A percentile compares a stretch with the other conserved stretches of the same genome.
These are phyloP conservation scores for Zoysia pacifica DNA, from an alignment of 176 grass and related monocot species.

Conservation along the genomic window DNA sequence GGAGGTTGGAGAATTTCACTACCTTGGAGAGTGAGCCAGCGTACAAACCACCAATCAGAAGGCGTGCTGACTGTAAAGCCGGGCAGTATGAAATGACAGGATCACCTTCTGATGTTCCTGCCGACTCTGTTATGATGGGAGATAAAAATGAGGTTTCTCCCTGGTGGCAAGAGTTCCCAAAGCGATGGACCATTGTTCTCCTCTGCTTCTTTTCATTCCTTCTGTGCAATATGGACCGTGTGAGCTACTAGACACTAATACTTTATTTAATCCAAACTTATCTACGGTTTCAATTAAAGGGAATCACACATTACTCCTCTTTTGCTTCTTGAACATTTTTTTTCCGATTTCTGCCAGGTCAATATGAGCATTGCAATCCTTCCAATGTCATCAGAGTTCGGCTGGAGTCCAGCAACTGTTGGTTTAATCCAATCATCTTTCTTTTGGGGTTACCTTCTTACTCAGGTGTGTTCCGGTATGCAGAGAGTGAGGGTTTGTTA, in stretches of 20 bases:
- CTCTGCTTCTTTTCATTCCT: slow-evolving; percentile 87
- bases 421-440: slow-evolving; percentile 97
- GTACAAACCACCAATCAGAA: slow-evolving; percentile 42
- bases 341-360: slow-evolving; percentile 58
- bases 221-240: slow-evolving; percentile 98
- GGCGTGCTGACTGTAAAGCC: slow-evolving; percentile 61
- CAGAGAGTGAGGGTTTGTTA: not conserved
- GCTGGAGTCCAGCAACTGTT: slow-evolving; percentile 88
- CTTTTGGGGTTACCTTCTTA: slow-evolving; percentile 98
- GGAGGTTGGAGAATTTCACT: slow-evolving; percentile 49
- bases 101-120: slow-evolving; percentile 53
- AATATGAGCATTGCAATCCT: slow-evolving; percentile 99
- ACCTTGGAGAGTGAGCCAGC: slow-evolving; percentile 30
- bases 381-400: slow-evolving; percentile 82
- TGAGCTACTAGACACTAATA: slow-evolving; percentile 50
- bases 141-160: slow-evolving; percentile 35
- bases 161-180: slow-evolving; percentile 91
- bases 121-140: slow-evolving; percentile 54
- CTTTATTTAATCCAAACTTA: not conserved
- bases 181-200: slow-evolving; percentile 73
- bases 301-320: not conserved
- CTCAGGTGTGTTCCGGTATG: slow-evolving; percentile 54
- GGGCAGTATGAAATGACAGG: slow-evolving; percentile 71
- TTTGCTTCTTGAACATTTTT: not conserved
- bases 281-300: not conserved